Conservation (phyloP, 1,284 basidiomycete genomes). For the Cronartium quercuum region DNA sequence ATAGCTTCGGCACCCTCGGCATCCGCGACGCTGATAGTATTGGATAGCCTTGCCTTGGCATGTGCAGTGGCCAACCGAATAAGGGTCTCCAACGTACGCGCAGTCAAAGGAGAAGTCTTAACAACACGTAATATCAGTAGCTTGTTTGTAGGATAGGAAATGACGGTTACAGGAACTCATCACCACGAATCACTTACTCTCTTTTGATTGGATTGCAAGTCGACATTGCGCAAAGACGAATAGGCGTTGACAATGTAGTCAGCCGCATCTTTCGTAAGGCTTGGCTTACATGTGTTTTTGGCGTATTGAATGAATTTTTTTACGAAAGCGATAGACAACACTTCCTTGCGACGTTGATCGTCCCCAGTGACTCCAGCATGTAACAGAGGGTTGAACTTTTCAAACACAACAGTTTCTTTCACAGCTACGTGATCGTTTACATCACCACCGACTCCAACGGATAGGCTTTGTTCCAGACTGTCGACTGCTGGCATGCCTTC, state of each 20-base stretch:
- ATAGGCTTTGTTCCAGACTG: conserved; percentile 75
- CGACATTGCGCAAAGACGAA: conserved; percentile 83
- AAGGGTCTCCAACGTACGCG: conserved; percentile 95
- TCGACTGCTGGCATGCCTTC: conserved; percentile 80
- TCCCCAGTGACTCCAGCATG: conserved; percentile 70
- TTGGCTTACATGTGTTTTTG: conserved; percentile 77
- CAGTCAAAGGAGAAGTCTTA: conserved; percentile 74
- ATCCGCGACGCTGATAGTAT: conserved; percentile 76
- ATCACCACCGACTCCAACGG: conserved; percentile 62
- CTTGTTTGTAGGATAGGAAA: not conserved
- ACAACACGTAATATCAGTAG: not conserved
- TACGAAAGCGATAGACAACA: conserved; percentile 86
- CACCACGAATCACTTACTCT: conserved; percentile 56
- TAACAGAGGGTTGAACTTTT: conserved; percentile 92
- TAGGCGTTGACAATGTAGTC: conserved; percentile 93
- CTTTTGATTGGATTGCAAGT: conserved; percentile 81
- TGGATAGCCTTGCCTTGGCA: conserved; percentile 85
- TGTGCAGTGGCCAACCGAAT: conserved; percentile 98
- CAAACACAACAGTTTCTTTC: conserved; percentile 72
- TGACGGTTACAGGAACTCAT: not conserved
- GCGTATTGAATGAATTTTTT: conserved; percentile 99
- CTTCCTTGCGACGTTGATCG: conserved; percentile 63
- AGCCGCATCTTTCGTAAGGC: conserved; percentile 83
- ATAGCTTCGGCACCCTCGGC: conserved; percentile 89
- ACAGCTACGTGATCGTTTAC: conserved; percentile 53